Evolutionary conservation across 345 rosid genomes (phyloP), one percentile per base, ranked within the genome.

Genomic region (Geranium rotundifolium): DNA sequence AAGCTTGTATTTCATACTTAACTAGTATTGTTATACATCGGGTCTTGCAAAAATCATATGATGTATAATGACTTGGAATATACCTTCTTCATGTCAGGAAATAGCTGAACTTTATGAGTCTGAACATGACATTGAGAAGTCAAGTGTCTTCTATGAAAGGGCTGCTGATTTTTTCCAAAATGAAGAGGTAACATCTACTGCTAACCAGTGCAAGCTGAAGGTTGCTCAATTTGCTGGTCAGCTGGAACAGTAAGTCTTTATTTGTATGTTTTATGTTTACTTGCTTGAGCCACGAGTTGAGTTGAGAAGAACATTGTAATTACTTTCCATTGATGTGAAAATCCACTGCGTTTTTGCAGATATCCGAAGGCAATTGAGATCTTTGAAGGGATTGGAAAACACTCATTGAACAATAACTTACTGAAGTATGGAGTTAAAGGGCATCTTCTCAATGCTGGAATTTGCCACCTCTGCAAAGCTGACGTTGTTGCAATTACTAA

Each of bases 381-480:
- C 71, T 93, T 81, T 70, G 99, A 93, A 82, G 97, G 81, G 13
- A 79, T 93, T 70, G 99, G 85, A 10, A 72, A 65, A 12, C 87
- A 90, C 2, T 90, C 96, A 9, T 88, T 90, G 65, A 77, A 70
- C 58, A 88, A 77, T 62, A 86, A 88, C 84, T 79, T 93, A 79
- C 95, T 93, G 55, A 92, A 90, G 71, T 90, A 92, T 72, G 97
- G 97, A 75, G 98, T 86, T 67, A 90, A 89, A 77, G 99, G 99
- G 19, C 97, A 93, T 80, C 88, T 93, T 76, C 91, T 93, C 61
- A 93, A 82, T 77, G 97, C 99, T 67, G 99, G 99, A 70, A 66
- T 93, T 75, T 90, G 97, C 76, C 96, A 90, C 68, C 90, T 93
- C 65, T 90, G 97, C 86, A 87, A 87, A 78, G 89, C 84, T 2